phyloP scores from a whole-genome alignment of 345 rosid species.

The Stellera chamaejasme region DNA sequence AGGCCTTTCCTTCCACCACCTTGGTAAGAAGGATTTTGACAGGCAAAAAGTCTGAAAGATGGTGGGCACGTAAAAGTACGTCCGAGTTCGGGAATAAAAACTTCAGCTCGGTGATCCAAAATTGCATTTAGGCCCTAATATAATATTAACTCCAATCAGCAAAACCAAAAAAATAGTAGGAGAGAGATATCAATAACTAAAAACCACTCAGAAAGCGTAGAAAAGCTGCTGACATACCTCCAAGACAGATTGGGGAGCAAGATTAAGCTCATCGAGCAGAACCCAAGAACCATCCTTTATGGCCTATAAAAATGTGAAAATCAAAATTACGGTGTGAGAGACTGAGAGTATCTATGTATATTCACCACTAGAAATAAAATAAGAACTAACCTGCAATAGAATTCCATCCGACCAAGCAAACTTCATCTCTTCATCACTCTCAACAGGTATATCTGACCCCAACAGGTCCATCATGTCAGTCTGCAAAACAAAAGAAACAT shows the following conservation, averaged over 20 bases:
- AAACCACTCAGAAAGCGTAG: neutral
- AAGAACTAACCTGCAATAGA: constrained; percentile 56
- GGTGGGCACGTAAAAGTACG: constrained; percentile 71
- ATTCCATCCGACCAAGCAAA: constrained; percentile 99
- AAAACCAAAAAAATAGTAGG: neutral
- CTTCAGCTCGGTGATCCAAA: constrained; percentile 94
- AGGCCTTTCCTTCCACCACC: constrained; percentile 99
- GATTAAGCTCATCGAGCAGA: constrained; percentile 94
- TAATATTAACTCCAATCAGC: constrained; percentile 1
- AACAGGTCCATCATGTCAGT: constrained; percentile 98
- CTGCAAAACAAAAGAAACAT: constrained; percentile 35
- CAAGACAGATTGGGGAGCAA: constrained; percentile 95
- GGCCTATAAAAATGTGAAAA: constrained; percentile 43
- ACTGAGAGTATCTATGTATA: neutral
- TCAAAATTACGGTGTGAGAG: constrained; percentile 8
- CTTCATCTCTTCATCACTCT: constrained; percentile 78
- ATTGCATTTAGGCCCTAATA: constrained; percentile 89
- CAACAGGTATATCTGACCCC: constrained; percentile 92
- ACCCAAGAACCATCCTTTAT: constrained; percentile 96
- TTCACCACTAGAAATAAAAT: neutral
- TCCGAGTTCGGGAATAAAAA: constrained; percentile 89
- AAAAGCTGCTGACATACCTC: constrained; percentile 36
- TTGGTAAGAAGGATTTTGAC: constrained; percentile 95
- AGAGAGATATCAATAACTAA: neutral
- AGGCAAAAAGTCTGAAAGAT: constrained; percentile 85